phyloP scores from a whole-genome alignment of 345 rosid species.

The Populus deltoides region DNA sequence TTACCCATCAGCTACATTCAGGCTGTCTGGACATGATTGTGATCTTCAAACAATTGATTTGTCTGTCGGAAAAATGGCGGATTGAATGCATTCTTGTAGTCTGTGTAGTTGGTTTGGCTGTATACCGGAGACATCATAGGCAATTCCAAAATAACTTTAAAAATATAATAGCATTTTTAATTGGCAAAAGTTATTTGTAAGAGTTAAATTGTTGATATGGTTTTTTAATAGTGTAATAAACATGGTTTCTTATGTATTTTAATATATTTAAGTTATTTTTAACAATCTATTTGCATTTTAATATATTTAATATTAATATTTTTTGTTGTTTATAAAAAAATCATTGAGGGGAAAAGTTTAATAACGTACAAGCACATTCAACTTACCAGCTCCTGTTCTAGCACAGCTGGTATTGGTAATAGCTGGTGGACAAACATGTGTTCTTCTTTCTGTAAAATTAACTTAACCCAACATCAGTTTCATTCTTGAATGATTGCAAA shows the following conservation, averaged over 20 bases:
- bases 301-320: no score
- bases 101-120: not conserved
- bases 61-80: not conserved
- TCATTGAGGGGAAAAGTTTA: not conserved
- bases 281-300: no score
- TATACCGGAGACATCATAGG: not conserved
- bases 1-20: not conserved
- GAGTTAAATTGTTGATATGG: no score
- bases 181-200: no score
- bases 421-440: slow-evolving; percentile 77
- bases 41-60: not conserved
- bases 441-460: slow-evolving; percentile 58
- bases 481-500: not conserved
- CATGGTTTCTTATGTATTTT: no score
- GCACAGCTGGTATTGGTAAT: slow-evolving; percentile 62
- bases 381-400: slow-evolving; percentile 74
- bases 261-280: no score
- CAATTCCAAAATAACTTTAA: not conserved
- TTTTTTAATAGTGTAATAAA: no score
- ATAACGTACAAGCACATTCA: slow-evolving; percentile 7
- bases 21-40: not conserved
- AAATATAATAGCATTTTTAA: no score
- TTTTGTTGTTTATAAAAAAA: no score
- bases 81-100: not conserved
- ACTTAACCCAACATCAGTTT: not conserved